These are phyloP conservation scores for Trapa bicornis DNA, from an alignment of 345 rosid species.

Conservation along the genomic window DNA sequence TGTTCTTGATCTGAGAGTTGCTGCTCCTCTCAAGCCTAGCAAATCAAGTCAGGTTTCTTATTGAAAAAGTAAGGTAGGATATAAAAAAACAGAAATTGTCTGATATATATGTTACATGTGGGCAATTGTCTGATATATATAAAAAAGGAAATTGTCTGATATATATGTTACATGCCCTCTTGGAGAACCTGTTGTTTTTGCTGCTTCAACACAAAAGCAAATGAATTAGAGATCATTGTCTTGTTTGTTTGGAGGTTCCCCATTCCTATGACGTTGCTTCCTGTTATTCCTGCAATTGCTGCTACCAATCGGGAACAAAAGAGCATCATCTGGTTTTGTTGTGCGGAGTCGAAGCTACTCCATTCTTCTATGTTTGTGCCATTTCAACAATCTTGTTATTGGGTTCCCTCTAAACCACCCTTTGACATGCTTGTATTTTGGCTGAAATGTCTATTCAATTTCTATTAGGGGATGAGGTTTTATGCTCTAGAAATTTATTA, in stretches of 20 bases:
- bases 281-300: conserved; percentile 12
- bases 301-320: conserved; percentile 15
- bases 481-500: neutral
- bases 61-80: neutral
- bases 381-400: conserved; percentile 8
- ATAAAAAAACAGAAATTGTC: neutral
- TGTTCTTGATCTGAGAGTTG: conserved; percentile 14
- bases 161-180: conserved; percentile 8
- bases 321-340: conserved; percentile 13
- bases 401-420: conserved; percentile 13
- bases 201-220: conserved; percentile 17
- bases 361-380: conserved; percentile 9
- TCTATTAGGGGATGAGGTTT: neutral
- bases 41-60: neutral
- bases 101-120: conserved; percentile 6
- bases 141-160: too few relatives aligned
- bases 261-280: conserved; percentile 6
- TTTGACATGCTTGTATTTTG: conserved; percentile 7
- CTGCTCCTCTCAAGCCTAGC: conserved; percentile 16
- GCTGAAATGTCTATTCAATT: neutral
- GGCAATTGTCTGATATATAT: neutral
- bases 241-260: conserved; percentile 2
- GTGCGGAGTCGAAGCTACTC: conserved; percentile 14
- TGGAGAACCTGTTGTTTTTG: conserved; percentile 10
- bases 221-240: conserved; percentile 4